These are phyloP conservation scores for Coniosporium apollinis DNA, from an alignment of 495 filamentous ascomycete species.

Conservation along the genomic window DNA sequence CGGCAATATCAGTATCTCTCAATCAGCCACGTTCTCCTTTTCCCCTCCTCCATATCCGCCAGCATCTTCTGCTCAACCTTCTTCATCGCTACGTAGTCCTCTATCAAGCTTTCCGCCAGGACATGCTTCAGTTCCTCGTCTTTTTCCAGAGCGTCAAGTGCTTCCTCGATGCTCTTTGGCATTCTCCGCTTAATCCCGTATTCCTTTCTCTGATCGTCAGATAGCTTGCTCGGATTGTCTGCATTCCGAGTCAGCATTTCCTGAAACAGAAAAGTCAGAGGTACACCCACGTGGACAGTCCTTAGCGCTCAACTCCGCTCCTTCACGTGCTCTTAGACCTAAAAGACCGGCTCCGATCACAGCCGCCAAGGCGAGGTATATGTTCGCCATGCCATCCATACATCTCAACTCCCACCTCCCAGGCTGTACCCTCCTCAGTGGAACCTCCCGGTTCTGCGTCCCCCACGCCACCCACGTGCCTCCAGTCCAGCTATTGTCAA, in stretches of 20 bases:
- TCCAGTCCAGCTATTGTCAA: constrained; percentile 55
- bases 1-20: constrained; percentile 24
- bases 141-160: constrained; percentile 14
- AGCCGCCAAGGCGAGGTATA: constrained; percentile 50
- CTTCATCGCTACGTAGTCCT: constrained; percentile 21
- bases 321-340: constrained; percentile 32
- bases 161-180: constrained; percentile 12
- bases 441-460: constrained; percentile 55
- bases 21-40: constrained; percentile 20
- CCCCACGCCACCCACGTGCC: constrained; percentile 63
- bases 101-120: constrained; percentile 14
- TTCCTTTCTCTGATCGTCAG: constrained; percentile 28
- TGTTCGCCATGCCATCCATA: constrained; percentile 57
- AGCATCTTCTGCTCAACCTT: constrained; percentile 21
- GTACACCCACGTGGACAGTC: constrained; percentile 42
- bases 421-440: constrained; percentile 41
- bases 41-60: constrained; percentile 16
- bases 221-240: constrained; percentile 26
- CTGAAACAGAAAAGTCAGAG: neutral
- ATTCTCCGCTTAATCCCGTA: constrained; percentile 31
- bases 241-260: neutral
- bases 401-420: constrained; percentile 57
- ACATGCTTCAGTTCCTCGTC: constrained; percentile 13
- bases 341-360: constrained; percentile 46
- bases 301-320: constrained; percentile 29